A percentile compares a stretch with the other conserved stretches of the same genome.
phyloP scores from a whole-genome alignment of 192 early-diverging fungal genomes.

The Backusella luteola region DNA sequence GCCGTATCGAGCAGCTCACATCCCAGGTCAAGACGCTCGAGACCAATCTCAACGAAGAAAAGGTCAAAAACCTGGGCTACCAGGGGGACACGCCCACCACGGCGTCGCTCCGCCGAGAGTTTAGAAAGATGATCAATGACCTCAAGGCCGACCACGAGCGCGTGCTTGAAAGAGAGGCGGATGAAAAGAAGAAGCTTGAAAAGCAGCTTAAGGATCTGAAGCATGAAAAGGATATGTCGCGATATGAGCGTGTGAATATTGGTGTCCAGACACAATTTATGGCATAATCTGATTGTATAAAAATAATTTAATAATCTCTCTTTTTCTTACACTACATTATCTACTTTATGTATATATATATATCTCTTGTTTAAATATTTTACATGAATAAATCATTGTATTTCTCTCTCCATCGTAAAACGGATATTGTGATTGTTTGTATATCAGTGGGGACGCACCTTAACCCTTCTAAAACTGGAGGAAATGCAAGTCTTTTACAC shows the following conservation, averaged over 20 bases:
- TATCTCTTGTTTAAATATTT: no score
- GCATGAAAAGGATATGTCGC: constrained; percentile 40
- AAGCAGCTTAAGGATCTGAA: constrained; percentile 40
- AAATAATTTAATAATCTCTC: not conserved
- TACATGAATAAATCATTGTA: no score
- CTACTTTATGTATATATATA: no score
- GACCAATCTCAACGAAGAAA: constrained; percentile 34
- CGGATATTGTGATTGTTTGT: no score
- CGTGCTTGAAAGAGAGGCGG: constrained; percentile 41
- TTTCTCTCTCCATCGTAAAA: no score
- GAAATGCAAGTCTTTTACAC: no score
- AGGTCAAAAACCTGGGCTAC: constrained; percentile 35
- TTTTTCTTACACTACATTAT: no score
- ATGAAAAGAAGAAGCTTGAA: constrained; percentile 49
- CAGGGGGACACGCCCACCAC: constrained; percentile 37
- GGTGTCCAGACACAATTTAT: constrained; percentile 37
- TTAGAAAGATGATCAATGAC: constrained; percentile 50
- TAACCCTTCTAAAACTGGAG: no score
- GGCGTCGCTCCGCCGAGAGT: constrained; percentile 51
- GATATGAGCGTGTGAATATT: constrained; percentile 37
- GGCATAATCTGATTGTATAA: not conserved
- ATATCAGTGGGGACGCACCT: no score
- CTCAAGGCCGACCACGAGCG: constrained; percentile 51
- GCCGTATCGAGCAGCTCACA: constrained; percentile 30
- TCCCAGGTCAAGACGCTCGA: constrained; percentile 29